Evolutionary conservation across 805 yeast genomes (phyloP), one percentile per base, ranked within the genome.

Genomic region (Metschnikowia colocasiae): DNA sequence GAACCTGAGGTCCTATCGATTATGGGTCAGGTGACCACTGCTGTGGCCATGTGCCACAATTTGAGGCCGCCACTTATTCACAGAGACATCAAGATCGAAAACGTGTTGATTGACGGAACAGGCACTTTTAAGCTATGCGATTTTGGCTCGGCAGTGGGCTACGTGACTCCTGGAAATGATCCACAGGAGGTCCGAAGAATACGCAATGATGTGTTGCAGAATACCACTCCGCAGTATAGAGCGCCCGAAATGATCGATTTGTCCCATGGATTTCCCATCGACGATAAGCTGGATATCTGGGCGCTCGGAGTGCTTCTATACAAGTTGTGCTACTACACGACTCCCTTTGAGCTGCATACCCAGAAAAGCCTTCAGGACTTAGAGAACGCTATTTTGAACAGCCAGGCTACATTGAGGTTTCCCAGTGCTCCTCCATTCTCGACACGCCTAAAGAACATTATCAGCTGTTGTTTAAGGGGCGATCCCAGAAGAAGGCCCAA

Each of bases 221-320:
- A 86, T 63, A 87, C 95, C 1, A 87, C 95, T 0, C 91, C 95
- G 0, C 95, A 87, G 60, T 87, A 87, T 61, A 72, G 95, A 54
- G 74, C 90, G 3, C 95, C 95, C 3, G 95, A 87, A 64, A 87
- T 87, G 94, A 70, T 87, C 26, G 92, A 87, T 59, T 68, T 87
- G 29, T 75, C 79, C 43, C 74, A 79, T 48, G 82, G 87, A 3
- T 75, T 78, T 48, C 85, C 92, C 10, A 81, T 87, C 43, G 87
- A 86, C 64, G 94, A 87, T 60, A 87, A 87, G 62, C 80, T 88
- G 43, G 95, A 87, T 62, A 78, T 87, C 19, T 87, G 95, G 95
- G 95, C 95, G 0, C 62, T 87, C 30, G 95, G 95, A 10, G 79
- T 86, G 23, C 83, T 86, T 53, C 63, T 87, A 29, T 87, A 86